A percentile compares a stretch with the other conserved stretches of the same genome.
These are phyloP conservation scores for Hanseniaspora pseudoguilliermondii DNA, from an alignment of 805 yeast species.

Conservation along the genomic window DNA sequence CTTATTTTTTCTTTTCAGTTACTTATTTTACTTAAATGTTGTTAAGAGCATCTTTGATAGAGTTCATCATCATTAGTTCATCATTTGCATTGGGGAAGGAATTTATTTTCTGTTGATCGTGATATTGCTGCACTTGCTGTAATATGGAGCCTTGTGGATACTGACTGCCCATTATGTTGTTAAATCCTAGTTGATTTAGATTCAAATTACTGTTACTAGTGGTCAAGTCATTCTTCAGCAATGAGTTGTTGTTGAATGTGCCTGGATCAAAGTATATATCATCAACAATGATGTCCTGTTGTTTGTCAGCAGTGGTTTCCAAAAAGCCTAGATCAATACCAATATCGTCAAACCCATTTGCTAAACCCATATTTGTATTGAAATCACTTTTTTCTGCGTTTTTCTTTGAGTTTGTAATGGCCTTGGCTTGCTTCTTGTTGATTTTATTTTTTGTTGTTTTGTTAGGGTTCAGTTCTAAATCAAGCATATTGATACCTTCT, in stretches of 20 bases:
- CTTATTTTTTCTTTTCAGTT: background rate
- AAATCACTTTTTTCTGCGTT: background rate
- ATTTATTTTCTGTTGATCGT: background rate
- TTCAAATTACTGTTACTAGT: constrained; percentile 1
- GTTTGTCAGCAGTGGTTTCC: background rate
- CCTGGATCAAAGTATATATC: constrained; percentile 5
- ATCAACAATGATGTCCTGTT: constrained; percentile 3
- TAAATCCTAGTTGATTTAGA: background rate
- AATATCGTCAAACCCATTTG: constrained; percentile 12
- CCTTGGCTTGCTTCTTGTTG: background rate
- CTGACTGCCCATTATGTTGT: background rate
- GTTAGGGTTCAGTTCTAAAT: background rate
- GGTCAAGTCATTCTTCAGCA: background rate
- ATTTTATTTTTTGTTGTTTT: constrained; percentile 1
- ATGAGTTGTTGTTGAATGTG: background rate
- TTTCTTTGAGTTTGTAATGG: background rate
- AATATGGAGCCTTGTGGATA: constrained; percentile 7
- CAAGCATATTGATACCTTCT: constrained; percentile 12
- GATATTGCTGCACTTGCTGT: constrained; percentile 11
- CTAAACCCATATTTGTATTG: background rate
- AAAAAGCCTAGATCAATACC: constrained; percentile 6
- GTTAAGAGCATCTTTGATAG: constrained; percentile 20
- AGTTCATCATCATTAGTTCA: constrained; percentile 20
- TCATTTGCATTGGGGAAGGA: constrained; percentile 8
- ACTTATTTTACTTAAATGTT: constrained; percentile 16